phyloP scores from a whole-genome alignment of 2,329 filamentous ascomycete species.

The Ilyonectria destructans region DNA sequence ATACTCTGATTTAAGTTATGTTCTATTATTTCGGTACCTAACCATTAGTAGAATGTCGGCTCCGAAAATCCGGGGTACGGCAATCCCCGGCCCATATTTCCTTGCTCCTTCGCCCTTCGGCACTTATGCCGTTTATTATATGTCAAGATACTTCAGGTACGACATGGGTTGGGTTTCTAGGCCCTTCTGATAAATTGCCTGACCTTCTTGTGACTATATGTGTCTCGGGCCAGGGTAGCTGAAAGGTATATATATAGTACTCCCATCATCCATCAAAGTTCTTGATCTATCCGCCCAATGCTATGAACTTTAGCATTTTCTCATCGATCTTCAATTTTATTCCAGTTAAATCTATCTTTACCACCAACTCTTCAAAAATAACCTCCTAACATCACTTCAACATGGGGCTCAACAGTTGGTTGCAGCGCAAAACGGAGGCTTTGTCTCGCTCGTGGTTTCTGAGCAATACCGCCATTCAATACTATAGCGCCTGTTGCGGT shows the following conservation, averaged over 20 bases:
- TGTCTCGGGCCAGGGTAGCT: constrained; percentile 12
- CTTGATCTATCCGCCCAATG: constrained; percentile 2
- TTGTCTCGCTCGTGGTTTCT: constrained; percentile 15
- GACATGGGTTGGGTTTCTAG: background rate
- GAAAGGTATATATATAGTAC: constrained; percentile 6
- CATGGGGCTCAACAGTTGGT: constrained; percentile 14
- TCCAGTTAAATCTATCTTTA: constrained; percentile 1
- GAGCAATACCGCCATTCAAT: constrained; percentile 25
- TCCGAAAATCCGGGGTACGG: background rate
- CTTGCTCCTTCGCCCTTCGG: background rate
- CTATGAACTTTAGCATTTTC: background rate
- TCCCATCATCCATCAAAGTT: background rate
- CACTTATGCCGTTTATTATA: background rate
- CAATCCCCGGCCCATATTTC: background rate
- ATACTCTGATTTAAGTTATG: no score
- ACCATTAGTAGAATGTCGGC: constrained; percentile 1
- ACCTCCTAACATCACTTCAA: background rate
- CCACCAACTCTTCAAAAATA: background rate
- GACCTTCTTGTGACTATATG: no score
- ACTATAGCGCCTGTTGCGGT: constrained; percentile 21
- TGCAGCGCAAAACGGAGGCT: constrained; percentile 5
- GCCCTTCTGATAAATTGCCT: background rate
- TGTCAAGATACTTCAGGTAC: background rate
- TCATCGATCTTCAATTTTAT: background rate
- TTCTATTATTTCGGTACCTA: background rate